Conservation (phyloP, 106 monocot species). For the Dendrobium chrysotoxum region DNA sequence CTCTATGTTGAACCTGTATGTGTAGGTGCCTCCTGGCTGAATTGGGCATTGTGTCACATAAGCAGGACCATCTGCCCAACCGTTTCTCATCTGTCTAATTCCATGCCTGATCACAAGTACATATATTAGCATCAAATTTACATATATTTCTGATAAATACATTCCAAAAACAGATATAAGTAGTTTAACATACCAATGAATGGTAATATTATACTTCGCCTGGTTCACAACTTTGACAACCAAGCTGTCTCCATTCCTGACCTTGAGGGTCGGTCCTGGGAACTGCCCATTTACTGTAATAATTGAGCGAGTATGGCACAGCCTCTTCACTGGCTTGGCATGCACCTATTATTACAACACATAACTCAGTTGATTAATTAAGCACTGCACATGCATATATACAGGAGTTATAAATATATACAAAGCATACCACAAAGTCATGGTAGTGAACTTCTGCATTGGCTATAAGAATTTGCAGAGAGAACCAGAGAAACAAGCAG, state of each 20-base stretch:
- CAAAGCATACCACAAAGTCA: conserved; percentile 47
- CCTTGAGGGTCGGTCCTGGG: conserved; percentile 58
- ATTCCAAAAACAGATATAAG: background rate
- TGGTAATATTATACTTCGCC: conserved; percentile 56
- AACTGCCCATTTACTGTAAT: conserved; percentile 69
- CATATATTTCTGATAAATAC: background rate
- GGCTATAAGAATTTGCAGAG: conserved; percentile 14
- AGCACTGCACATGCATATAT: background rate
- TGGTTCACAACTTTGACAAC: conserved; percentile 48
- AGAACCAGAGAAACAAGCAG: conserved; percentile 15
- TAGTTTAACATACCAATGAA: conserved; percentile 32
- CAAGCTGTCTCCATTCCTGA: conserved; percentile 52
- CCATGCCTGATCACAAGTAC: conserved; percentile 38
- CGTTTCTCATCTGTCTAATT: conserved; percentile 37
- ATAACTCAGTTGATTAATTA: background rate
- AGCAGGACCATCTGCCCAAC: conserved; percentile 58
- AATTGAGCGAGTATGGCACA: conserved; percentile 48
- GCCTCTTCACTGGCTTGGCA: conserved; percentile 72
- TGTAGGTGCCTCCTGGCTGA: conserved; percentile 47
- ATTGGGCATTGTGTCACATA: conserved; percentile 65
- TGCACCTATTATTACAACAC: conserved; percentile 26
- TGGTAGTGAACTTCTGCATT: conserved; percentile 49
- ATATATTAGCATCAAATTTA: background rate
- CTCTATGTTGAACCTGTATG: conserved; percentile 43
- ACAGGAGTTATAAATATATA: background rate